Evolutionary conservation across 2,329 filamentous ascomycete species (phyloP).

Genomic region (Hypoxylon sp.): DNA sequence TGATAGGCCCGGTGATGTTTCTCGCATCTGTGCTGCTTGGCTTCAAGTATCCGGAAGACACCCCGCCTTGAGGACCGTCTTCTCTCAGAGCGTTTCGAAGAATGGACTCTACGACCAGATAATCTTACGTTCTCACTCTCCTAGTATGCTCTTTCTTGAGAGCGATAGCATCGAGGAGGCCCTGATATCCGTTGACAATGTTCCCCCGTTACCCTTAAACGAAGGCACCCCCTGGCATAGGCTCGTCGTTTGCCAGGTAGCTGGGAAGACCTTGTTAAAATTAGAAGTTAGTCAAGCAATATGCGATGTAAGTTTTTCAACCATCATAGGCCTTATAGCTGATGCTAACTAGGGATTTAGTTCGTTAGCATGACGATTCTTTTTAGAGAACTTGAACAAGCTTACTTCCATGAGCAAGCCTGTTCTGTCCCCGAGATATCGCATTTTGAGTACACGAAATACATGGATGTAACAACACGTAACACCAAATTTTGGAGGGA

Average conservation of each 20-base stretch:
- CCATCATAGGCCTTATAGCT: background rate
- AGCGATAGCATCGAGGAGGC: slow-evolving; percentile 58
- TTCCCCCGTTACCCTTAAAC: slow-evolving; percentile 59
- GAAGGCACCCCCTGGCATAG: slow-evolving; percentile 63
- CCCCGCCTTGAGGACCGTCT: slow-evolving; percentile 64
- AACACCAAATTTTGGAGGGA: slow-evolving; percentile 65
- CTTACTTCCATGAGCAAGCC: slow-evolving; percentile 59
- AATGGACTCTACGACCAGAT: slow-evolving; percentile 66
- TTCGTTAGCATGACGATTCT: slow-evolving; percentile 62
- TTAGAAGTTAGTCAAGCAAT: slow-evolving; percentile 67
- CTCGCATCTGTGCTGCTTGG: slow-evolving; percentile 66
- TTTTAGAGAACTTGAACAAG: slow-evolving; percentile 63
- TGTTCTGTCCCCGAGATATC: slow-evolving; percentile 55
- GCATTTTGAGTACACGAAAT: slow-evolving; percentile 59
- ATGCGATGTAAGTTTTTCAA: slow-evolving; percentile 59
- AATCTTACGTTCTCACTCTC: slow-evolving; percentile 63
- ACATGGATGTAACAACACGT: slow-evolving; percentile 54
- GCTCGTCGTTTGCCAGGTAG: slow-evolving; percentile 64
- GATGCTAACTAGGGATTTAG: slow-evolving; percentile 36
- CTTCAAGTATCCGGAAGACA: slow-evolving; percentile 63
- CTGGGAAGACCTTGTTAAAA: slow-evolving; percentile 62
- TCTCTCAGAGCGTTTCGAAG: slow-evolving; percentile 65
- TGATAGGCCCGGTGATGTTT: slow-evolving; percentile 59
- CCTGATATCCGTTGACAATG: slow-evolving; percentile 57
- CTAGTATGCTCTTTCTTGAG: slow-evolving; percentile 69